phyloP scores from a whole-genome alignment of 2,329 filamentous ascomycete genomes.

The Raffaelea arxii region DNA sequence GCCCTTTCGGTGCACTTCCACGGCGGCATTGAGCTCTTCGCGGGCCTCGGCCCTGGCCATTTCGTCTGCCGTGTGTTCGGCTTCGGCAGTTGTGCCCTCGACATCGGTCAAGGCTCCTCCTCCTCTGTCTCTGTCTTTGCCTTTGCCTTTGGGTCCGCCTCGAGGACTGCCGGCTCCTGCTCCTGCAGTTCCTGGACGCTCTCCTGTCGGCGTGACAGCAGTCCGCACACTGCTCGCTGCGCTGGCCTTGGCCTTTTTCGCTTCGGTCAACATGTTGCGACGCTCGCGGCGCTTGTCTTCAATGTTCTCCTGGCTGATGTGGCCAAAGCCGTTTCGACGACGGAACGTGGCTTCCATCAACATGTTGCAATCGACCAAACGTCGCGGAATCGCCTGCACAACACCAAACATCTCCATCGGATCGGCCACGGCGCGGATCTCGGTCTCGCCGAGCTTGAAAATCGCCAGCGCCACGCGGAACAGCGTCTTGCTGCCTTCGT shows the following conservation, averaged over 20 bases:
- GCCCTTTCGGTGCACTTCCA: conserved; percentile 28
- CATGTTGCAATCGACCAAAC: conserved; percentile 69
- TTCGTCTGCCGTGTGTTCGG: background rate
- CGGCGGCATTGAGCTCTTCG: conserved; percentile 13
- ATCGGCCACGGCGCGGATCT: conserved; percentile 71
- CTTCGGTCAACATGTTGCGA: conserved; percentile 39
- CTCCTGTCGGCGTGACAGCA: conserved; percentile 14
- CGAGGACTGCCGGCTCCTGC: no score
- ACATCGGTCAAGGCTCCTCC: background rate
- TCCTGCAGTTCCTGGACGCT: no score
- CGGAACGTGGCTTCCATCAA: conserved; percentile 78
- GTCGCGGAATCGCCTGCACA: conserved; percentile 76
- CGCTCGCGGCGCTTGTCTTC: conserved; percentile 66
- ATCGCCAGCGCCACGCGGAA: conserved; percentile 86
- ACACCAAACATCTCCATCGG: conserved; percentile 95
- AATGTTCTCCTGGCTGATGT: conserved; percentile 72
- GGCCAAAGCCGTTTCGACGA: conserved; percentile 68
- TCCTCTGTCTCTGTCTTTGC: background rate
- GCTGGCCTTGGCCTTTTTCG: conserved; percentile 26
- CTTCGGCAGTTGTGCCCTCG: background rate
- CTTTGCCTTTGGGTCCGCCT: background rate
- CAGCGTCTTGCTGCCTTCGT: conserved; percentile 86
- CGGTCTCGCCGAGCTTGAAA: conserved; percentile 76
- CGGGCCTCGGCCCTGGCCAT: background rate
- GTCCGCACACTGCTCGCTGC: conserved; percentile 16